Evolutionary conservation across 306 rosid species (phyloP).

Genomic region (Biancaea sappan): DNA sequence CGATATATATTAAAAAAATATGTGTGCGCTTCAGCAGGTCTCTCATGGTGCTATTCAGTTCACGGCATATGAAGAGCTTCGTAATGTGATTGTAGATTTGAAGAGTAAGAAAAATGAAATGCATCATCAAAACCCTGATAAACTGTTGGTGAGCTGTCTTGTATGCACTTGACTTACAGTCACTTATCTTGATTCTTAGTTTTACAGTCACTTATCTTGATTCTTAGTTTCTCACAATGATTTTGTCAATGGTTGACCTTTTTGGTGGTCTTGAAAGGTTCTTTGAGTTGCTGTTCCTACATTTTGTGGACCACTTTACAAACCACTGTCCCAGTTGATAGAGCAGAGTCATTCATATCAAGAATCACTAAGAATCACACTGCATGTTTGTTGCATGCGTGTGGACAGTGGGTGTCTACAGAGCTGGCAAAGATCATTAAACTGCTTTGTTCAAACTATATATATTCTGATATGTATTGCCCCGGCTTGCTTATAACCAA

Average conservation of each 20-base stretch:
- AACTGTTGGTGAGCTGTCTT: constrained; percentile 58
- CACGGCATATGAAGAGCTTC: constrained; percentile 87
- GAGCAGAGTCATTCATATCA: constrained; percentile 1
- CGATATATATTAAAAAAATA: constrained; percentile 1
- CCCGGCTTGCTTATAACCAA: constrained; percentile 17
- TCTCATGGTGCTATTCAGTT: constrained; percentile 97
- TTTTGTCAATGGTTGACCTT: constrained; percentile 5
- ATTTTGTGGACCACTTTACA: neutral
- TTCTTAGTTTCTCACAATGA: neutral
- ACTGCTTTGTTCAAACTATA: neutral
- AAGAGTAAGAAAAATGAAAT: constrained; percentile 48
- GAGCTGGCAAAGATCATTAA: constrained; percentile 18
- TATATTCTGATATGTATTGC: constrained; percentile 17
- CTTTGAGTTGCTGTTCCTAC: constrained; percentile 14
- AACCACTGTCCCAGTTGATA: constrained; percentile 2
- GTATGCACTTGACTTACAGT: constrained; percentile 18
- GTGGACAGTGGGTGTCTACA: constrained; percentile 18
- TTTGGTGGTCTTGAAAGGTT: constrained; percentile 24
- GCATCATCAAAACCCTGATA: constrained; percentile 41
- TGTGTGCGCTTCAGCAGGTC: constrained; percentile 57
- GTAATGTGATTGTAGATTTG: constrained; percentile 59
- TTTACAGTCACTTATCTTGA: neutral
- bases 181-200: neutral
- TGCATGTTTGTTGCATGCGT: constrained; percentile 20
- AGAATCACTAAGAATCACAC: constrained; percentile 15